Conservation (phyloP, 352 stramenopile genomes). For the Phytophthora vignae region DNA sequence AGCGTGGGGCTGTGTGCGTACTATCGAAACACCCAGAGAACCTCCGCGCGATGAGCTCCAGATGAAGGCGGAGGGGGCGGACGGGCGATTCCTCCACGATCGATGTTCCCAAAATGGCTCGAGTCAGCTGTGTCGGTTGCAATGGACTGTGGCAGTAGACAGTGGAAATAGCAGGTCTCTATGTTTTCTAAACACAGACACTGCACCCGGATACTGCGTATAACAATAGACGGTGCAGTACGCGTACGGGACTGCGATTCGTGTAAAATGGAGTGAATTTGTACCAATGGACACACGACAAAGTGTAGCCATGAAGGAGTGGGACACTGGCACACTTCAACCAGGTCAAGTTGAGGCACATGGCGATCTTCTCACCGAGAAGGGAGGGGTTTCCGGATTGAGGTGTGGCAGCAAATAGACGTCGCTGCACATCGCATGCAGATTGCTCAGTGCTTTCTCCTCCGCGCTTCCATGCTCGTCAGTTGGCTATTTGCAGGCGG, state of each 20-base stretch:
- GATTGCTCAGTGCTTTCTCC: neutral
- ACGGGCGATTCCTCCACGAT: conserved; percentile 10
- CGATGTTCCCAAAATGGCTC: conserved; percentile 29
- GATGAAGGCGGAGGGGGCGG: conserved; percentile 2
- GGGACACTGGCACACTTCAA: conserved; percentile 26
- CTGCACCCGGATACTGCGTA: neutral
- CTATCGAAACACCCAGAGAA: conserved; percentile 13
- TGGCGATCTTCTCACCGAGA: conserved; percentile 3
- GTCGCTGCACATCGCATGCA: conserved; percentile 16
- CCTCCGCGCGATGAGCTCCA: conserved; percentile 1
- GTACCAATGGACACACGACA: conserved; percentile 4
- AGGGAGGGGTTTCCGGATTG: conserved; percentile 15
- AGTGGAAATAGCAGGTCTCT: neutral
- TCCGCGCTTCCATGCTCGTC: neutral
- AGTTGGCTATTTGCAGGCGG: conserved; percentile 30
- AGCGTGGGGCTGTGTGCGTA: neutral
- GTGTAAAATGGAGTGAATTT: conserved; percentile 6
- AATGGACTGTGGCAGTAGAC: conserved; percentile 4
- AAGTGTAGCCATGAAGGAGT: conserved; percentile 22
- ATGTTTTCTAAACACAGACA: neutral
- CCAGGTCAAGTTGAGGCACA: conserved; percentile 5
- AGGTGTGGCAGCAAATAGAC: conserved; percentile 16
- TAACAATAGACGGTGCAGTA: conserved; percentile 6
- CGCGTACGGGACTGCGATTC: conserved; percentile 16
- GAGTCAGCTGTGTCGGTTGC: conserved; percentile 16